These are phyloP conservation scores for Buddleja alternifolia DNA, from an alignment of 257 asterid species.

Conservation along the genomic window DNA sequence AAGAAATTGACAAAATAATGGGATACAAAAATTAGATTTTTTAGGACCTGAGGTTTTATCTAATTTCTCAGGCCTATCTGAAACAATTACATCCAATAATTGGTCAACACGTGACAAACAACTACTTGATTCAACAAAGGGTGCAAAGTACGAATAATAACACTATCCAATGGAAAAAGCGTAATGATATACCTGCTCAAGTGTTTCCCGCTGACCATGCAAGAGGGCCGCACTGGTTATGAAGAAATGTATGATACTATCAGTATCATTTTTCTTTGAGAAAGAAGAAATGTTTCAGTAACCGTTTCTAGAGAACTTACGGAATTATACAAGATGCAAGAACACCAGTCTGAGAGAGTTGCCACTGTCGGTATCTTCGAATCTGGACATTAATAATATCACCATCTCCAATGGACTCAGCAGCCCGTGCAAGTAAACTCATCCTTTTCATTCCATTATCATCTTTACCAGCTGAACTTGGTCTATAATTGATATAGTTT, in stretches of 20 bases:
- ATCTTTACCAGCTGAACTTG: slow-evolving; percentile 75
- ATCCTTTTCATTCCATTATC: slow-evolving; percentile 81
- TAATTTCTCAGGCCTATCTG: neutral
- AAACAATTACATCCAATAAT: neutral
- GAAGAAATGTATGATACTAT: slow-evolving; percentile 24
- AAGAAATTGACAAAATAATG: no score
- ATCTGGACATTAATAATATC: slow-evolving; percentile 93
- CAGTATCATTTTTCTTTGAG: slow-evolving; percentile 17
- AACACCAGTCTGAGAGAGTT: slow-evolving; percentile 82
- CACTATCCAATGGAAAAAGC: neutral
- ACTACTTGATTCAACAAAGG: neutral
- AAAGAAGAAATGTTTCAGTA: slow-evolving; percentile 1
- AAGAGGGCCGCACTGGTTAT: slow-evolving; percentile 74
- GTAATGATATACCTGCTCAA: slow-evolving; percentile 67
- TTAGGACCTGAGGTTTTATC: neutral
- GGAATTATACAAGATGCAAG: slow-evolving; percentile 86
- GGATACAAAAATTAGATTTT: neutral
- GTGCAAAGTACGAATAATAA: neutral
- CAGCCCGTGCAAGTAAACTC: slow-evolving; percentile 77
- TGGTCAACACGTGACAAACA: neutral
- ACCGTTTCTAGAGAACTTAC: slow-evolving; percentile 49
- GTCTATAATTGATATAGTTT: slow-evolving; percentile 87
- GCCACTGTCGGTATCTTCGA: slow-evolving; percentile 94
- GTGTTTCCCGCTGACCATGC: slow-evolving; percentile 84
- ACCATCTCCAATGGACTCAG: slow-evolving; percentile 97